phyloP scores from a whole-genome alignment of 2,329 filamentous ascomycete species.

The Trichothecium roseum region DNA sequence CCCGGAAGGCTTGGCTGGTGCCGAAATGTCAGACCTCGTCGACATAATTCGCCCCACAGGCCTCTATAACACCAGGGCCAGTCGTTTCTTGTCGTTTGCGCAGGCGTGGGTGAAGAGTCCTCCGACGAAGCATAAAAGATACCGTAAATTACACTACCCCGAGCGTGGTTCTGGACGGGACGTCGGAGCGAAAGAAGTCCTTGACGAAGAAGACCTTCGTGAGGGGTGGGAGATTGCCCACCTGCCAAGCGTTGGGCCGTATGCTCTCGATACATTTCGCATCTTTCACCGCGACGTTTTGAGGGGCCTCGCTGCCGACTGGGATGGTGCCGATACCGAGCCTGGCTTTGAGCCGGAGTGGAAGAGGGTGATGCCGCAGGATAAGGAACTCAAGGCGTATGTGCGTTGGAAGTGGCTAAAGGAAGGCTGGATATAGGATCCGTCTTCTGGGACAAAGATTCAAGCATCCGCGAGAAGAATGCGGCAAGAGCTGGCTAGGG shows the following conservation, averaged over 20 bases:
- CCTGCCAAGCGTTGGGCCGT: conserved; percentile 3
- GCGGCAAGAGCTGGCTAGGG: conserved; percentile 1
- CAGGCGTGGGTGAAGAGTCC: conserved; percentile 1
- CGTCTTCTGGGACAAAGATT: conserved; percentile 1
- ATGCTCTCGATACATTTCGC: conserved; percentile 4
- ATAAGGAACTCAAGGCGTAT: conserved; percentile 6
- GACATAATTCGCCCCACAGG: conserved; percentile 1
- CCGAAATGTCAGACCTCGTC: conserved; percentile 1
- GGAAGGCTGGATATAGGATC: conserved; percentile 4
- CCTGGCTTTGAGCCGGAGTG: conserved; percentile 4
- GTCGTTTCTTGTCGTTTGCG: conserved; percentile 2
- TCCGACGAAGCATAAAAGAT: conserved; percentile 1
- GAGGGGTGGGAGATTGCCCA: conserved; percentile 5
- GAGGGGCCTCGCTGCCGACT: conserved; percentile 2
- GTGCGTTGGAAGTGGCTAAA: conserved; percentile 5
- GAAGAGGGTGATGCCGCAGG: conserved; percentile 3
- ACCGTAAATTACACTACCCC: conserved; percentile 4
- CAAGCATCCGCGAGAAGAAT: conserved; percentile 2
- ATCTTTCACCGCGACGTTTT: conserved; percentile 5
- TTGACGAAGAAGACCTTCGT: conserved; percentile 1
- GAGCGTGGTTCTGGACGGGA: conserved; percentile 1
- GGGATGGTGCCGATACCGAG: background rate
- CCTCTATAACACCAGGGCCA: conserved; percentile 2
- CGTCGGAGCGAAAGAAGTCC: conserved; percentile 3
- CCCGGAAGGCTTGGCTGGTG: conserved; percentile 1